Evolutionary conservation across 208 protist species (phyloP), one percentile per base, ranked within the genome.

Genomic region (Acanthamoeba culbertsoni): DNA sequence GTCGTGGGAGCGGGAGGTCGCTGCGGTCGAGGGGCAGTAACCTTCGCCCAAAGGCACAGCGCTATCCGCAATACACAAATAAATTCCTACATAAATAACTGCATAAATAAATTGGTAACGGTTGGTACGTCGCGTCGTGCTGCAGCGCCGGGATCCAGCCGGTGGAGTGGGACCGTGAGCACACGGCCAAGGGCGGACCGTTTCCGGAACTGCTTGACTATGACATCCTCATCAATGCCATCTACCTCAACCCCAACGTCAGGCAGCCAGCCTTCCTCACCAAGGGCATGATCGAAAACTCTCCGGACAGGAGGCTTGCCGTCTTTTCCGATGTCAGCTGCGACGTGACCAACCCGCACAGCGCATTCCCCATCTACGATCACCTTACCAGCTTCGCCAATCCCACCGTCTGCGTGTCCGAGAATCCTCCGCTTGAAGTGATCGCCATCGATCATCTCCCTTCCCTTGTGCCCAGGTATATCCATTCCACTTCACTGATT

Each of bases 221-320:
- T 33, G 95, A 97, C 91, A 93, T 97, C 62, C 75, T 97, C n/a
- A 90, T 97, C 51, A 97, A 97, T 92, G 95, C 95, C 84, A 97
- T 97, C 92, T 97, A 97, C 91, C 93, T 97, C 20, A 28, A 65
- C 2, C 93, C 93, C 46, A 33, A 31, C n/a, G 71, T 82, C 37
- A 20, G 71, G 26, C 95, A 96, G 71, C 71, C 95, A 33, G 95
- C 96, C 59, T 97, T 97, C 86, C 7, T 97, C 42, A 96, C 86
- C 31, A 73, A 31, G 5, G 95, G 94, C 26, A 94, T 95, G 93
- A 48, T 97, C 31, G 26, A 92, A 20, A n/a, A 84, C 57, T 3
- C 42, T 28, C 6, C 23, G 46, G 48, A 71, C 35, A 40, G 94
- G 37, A 71, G 59, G 71, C 71, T 96, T n/a, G 71, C 86, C 43